Conservation (phyloP, 2,329 filamentous ascomycete genomes). For the Aspergillus glaucus region DNA sequence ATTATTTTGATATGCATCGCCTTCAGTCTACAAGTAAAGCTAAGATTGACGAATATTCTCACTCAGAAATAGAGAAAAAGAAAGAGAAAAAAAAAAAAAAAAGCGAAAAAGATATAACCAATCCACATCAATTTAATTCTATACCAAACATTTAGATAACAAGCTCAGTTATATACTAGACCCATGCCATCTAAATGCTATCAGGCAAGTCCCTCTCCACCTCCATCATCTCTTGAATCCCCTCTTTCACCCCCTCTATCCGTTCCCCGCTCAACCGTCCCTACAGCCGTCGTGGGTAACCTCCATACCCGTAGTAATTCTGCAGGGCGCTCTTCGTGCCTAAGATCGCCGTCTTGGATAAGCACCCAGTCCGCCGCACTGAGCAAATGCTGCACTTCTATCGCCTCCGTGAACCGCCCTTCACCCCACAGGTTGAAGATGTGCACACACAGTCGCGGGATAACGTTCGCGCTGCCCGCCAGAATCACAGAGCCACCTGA, state of each 20-base stretch:
- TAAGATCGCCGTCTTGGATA: constrained; percentile 72
- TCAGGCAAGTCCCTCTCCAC: constrained; percentile 30
- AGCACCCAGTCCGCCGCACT: constrained; percentile 77
- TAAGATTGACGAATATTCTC: too few species aligned
- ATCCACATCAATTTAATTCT: too few species aligned
- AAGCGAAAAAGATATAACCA: too few species aligned
- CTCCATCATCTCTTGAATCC: constrained; percentile 30
- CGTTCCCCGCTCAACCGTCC: constrained; percentile 26
- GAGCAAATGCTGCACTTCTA: constrained; percentile 67
- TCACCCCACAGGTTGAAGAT: constrained; percentile 72
- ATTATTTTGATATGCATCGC: too few species aligned
- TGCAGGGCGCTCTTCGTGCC: constrained; percentile 82
- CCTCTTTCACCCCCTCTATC: constrained; percentile 23
- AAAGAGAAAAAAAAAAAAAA: too few species aligned
- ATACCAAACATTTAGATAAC: too few species aligned
- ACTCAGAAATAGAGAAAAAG: too few species aligned
- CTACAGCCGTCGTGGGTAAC: constrained; percentile 62
- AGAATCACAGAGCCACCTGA: constrained; percentile 80
- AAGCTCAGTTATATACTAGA: too few species aligned
- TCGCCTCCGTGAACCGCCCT: constrained; percentile 70
- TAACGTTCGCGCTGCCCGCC: constrained; percentile 78
- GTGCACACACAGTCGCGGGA: constrained; percentile 74
- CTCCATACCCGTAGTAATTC: constrained; percentile 77
- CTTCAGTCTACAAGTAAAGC: too few species aligned
- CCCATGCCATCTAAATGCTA: too few species aligned